Percentiles rank a stretch among this genome's conserved stretches.
These are phyloP conservation scores for Corylus americana DNA, from an alignment of 306 rosid genomes.

Conservation along the genomic window DNA sequence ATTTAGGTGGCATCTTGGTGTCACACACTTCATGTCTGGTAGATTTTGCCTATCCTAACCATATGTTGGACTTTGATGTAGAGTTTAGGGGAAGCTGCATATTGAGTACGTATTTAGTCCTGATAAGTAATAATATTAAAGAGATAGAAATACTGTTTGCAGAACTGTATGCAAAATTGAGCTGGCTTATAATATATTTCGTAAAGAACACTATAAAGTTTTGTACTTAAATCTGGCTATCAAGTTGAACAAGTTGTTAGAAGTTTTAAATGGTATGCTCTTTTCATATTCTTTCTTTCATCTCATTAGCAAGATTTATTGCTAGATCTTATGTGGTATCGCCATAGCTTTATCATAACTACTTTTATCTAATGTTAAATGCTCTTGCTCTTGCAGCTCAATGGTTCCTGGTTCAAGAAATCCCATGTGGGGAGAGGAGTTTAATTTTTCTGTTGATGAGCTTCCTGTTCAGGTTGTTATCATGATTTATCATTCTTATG, in stretches of 20 bases:
- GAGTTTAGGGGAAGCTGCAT: not conserved
- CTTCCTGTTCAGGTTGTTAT: constrained; percentile 86
- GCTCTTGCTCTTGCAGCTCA: constrained; percentile 66
- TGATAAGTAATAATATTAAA: not conserved
- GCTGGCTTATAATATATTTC: not conserved
- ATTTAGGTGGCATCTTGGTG: not conserved
- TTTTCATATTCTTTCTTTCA: not conserved
- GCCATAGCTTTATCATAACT: constrained; percentile 11
- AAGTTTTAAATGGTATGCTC: not conserved
- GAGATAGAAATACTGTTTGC: not conserved
- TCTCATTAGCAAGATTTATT: constrained; percentile 9
- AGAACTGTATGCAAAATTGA: not conserved
- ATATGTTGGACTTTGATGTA: not conserved
- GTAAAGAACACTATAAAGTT: not conserved
- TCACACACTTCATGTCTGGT: not conserved
- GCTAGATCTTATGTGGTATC: constrained; percentile 13
- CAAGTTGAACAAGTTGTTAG: not conserved
- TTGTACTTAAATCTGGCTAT: not conserved
- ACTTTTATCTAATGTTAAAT: constrained; percentile 22
- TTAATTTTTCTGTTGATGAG: constrained; percentile 90
- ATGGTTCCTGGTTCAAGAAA: constrained; percentile 99
- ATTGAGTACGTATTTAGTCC: not conserved
- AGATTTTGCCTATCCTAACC: not conserved
- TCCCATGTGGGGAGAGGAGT: constrained; percentile 99
- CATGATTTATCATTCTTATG: not conserved